Evolutionary conservation across 495 filamentous ascomycete genomes (phyloP).

Genomic region (Lepraria neglecta): DNA sequence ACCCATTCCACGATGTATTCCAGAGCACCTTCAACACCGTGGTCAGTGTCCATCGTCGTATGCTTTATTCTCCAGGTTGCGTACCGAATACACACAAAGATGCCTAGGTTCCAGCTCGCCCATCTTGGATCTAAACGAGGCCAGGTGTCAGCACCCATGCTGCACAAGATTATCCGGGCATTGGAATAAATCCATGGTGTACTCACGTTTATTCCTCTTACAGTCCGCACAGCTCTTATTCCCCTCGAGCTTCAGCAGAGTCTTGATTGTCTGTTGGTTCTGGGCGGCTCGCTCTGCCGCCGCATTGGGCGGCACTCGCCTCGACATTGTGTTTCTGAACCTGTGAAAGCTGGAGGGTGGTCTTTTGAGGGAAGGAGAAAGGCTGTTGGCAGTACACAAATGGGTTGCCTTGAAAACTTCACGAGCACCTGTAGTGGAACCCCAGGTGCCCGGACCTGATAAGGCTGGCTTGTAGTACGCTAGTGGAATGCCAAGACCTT

Average conservation of each 20-base stretch:
- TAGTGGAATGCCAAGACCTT: not conserved
- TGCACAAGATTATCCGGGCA: not conserved
- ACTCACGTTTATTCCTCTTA: constrained; percentile 94
- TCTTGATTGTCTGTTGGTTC: constrained; percentile 88
- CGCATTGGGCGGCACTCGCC: constrained; percentile 65
- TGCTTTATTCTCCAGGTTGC: no score
- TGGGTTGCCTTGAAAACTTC: not conserved
- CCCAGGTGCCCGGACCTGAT: not conserved
- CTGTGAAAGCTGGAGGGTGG: not conserved
- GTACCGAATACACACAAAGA: constrained; percentile 90
- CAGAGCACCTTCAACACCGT: constrained; percentile 60
- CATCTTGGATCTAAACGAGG: constrained; percentile 79
- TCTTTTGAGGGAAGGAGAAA: not conserved
- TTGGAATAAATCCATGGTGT: no score
- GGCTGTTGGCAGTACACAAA: not conserved
- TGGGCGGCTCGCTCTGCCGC: constrained; percentile 78
- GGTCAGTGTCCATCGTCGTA: not conserved
- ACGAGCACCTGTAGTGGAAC: not conserved
- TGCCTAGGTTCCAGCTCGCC: constrained; percentile 94
- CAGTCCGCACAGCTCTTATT: constrained; percentile 98
- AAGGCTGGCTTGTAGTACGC: constrained; percentile 2
- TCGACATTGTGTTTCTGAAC: constrained; percentile 60
- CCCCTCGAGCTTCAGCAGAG: constrained; percentile 78
- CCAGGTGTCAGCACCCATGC: constrained; percentile 14
- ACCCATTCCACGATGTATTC: constrained; percentile 97